Percentiles rank a stretch among this genome's conserved stretches.
phyloP scores from a whole-genome alignment of 306 rosid genomes.

The Vigna unguiculata region DNA sequence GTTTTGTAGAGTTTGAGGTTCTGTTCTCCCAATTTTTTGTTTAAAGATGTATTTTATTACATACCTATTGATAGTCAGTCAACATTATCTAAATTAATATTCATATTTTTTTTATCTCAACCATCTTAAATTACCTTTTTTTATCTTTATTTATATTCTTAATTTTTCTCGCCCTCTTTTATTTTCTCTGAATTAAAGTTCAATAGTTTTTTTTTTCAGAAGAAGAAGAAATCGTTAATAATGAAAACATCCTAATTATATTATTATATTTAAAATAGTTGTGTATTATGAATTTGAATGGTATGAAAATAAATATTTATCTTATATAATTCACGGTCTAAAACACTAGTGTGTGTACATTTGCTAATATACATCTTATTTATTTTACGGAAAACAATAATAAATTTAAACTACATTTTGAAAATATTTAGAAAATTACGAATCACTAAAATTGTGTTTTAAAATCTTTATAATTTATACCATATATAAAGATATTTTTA shows the following conservation, averaged over 20 bases:
- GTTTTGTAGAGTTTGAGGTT: not conserved
- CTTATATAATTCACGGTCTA: not conserved
- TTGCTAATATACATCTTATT: not conserved
- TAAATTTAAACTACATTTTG: not conserved
- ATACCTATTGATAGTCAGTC: not conserved
- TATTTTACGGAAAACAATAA: not conserved
- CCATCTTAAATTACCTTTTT: not conserved
- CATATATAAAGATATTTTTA: too few species aligned
- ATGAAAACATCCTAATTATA: not conserved
- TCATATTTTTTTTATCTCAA: not conserved
- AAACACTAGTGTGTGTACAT: not conserved
- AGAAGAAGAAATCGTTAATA: not conserved
- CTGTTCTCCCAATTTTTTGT: not conserved
- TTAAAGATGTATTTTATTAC: not conserved
- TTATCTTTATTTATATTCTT: not conserved
- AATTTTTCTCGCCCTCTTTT: not conserved
- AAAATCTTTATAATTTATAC: not conserved
- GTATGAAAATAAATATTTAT: not conserved
- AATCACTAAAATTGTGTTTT: not conserved
- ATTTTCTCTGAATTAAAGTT: not conserved
- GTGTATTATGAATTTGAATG: not conserved
- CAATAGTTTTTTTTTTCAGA: not conserved
- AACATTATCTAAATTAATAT: not conserved
- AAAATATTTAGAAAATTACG: not conserved
- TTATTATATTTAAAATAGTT: not conserved